Base-by-base conservation (phyloP, 1,284 basidiomycete genomes). In the Cronartium quercuum region DNA sequence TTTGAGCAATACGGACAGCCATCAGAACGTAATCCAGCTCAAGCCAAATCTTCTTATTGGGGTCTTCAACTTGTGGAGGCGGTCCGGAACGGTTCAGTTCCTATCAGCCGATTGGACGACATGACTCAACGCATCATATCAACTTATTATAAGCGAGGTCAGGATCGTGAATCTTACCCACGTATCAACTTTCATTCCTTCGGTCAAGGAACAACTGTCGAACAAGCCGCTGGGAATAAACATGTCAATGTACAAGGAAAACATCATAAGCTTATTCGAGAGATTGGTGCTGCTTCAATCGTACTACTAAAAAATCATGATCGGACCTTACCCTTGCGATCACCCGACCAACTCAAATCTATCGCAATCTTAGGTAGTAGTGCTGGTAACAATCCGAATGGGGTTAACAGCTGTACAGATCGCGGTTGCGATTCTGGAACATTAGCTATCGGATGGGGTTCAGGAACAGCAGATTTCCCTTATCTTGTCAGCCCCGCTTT, bases 221-320 rank as follows among this genome's bases (percentile, higher is more conserved):
- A 74, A 66, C 70, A 66, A 41, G 64, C 21, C n/a, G 57, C 38
- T 18, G 64, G 44, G n/a, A 66, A 74, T 38, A 21, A 66, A 29
- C 70, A 74, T 57, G 51, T 68, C 74, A 79, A 80, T 47, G 79
- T 79, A 7, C 76, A 77, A 29, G 66, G 66, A 3, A 76, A 80
- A 47, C 79, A 80, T 37, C 73, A 77, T 63, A 62, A 78, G 69
- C 44, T 79, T 61, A 79, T 80, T 40, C 71, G 77, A 37, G 66
- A 78, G 60, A 77, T 80, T 35, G 79, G 79, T 9, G 69, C 57
- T 12, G 79, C 78, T 24, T 77, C 76, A 9, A 77, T 79, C 42
- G 77, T 78, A 13, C 67, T 80, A 21, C 67, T 80, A 65, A 80
- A 80, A 71, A 80, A 80, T 77, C 69, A 34, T 7, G 63, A 74